Evolutionary conservation across 352 stramenopile species (phyloP).

Genomic region (Globisporangium alternatum): DNA sequence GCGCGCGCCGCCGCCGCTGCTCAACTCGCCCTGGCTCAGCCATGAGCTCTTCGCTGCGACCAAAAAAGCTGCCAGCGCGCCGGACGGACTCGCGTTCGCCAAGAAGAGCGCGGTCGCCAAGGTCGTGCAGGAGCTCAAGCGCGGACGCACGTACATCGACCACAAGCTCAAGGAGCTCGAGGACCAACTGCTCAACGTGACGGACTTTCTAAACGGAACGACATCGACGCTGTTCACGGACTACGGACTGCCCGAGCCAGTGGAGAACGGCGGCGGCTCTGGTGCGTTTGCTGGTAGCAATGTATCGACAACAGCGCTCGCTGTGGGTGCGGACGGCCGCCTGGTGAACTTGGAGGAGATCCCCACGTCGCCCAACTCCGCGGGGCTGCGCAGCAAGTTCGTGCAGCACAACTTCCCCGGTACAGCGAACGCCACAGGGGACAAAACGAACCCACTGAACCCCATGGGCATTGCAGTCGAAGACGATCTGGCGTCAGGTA

Average conservation of each 20-base stretch:
- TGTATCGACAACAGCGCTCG: not conserved
- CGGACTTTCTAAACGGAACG: slow-evolving; percentile 52
- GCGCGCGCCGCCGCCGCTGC: slow-evolving; percentile 19
- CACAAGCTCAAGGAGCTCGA: slow-evolving; percentile 65
- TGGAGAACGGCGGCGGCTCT: slow-evolving; percentile 2
- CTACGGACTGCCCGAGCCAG: slow-evolving; percentile 9
- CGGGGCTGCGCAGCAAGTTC: slow-evolving; percentile 20
- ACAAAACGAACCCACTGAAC: slow-evolving; percentile 27
- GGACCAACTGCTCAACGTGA: slow-evolving; percentile 51
- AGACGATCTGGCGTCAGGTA: slow-evolving; percentile 63
- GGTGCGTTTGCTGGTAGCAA: not conserved
- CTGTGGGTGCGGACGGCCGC: not conserved
- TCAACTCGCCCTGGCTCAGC: slow-evolving; percentile 57
- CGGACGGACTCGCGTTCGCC: slow-evolving; percentile 37
- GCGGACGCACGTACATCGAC: slow-evolving; percentile 48
- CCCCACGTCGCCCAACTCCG: slow-evolving; percentile 16
- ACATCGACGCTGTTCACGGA: slow-evolving; percentile 40
- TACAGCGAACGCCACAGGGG: slow-evolving; percentile 7
- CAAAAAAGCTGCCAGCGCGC: slow-evolving; percentile 51
- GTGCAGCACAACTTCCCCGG: slow-evolving; percentile 21
- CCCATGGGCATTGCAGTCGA: slow-evolving; percentile 44
- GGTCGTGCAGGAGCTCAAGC: slow-evolving; percentile 65
- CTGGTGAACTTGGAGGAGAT: slow-evolving; percentile 14
- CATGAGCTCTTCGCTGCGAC: slow-evolving; percentile 62
- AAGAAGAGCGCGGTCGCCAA: slow-evolving; percentile 54